A percentile compares a stretch with the other conserved stretches of the same genome.
Evolutionary conservation across 108 stramenopile species (phyloP).

Genomic region (Asterionellopsis glacialis): DNA sequence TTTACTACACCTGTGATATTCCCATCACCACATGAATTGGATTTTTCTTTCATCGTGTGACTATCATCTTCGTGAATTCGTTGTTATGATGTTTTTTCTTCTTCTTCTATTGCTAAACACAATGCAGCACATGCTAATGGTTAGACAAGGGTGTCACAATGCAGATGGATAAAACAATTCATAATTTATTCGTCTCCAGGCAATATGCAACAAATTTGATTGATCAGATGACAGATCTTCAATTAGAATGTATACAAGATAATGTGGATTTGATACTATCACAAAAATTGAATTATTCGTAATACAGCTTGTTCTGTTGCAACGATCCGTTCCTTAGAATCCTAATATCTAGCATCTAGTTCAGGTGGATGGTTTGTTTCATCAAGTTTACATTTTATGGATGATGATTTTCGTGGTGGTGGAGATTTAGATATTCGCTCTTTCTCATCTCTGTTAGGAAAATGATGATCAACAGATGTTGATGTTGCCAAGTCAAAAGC

Average conservation of each 20-base stretch:
- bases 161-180: slow-evolving; percentile 37
- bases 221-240: neutral
- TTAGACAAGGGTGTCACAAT: slow-evolving; percentile 29
- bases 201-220: neutral
- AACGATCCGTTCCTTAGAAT: slow-evolving; percentile 54
- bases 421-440: too few species aligned
- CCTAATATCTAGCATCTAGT: slow-evolving; percentile 65
- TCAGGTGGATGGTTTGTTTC: too few species aligned
- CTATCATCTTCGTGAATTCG: neutral
- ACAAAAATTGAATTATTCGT: slow-evolving; percentile 69
- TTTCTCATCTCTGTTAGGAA: neutral
- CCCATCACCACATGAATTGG: neutral
- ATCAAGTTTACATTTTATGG: too few species aligned
- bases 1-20: neutral
- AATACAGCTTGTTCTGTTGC: slow-evolving; percentile 59
- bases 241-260: slow-evolving; percentile 36
- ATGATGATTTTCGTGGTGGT: too few species aligned
- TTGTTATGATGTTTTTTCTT: neutral
- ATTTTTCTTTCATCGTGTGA: neutral
- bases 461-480: slow-evolving; percentile 34
- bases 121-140: slow-evolving; percentile 51
- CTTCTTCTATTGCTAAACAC: slow-evolving; percentile 34
- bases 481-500: neutral
- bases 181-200: slow-evolving; percentile 48
- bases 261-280: slow-evolving; percentile 65